Evolutionary conservation across 768 basidiomycete species (phyloP).

Genomic region (Hemileccinum rubropunctum): DNA sequence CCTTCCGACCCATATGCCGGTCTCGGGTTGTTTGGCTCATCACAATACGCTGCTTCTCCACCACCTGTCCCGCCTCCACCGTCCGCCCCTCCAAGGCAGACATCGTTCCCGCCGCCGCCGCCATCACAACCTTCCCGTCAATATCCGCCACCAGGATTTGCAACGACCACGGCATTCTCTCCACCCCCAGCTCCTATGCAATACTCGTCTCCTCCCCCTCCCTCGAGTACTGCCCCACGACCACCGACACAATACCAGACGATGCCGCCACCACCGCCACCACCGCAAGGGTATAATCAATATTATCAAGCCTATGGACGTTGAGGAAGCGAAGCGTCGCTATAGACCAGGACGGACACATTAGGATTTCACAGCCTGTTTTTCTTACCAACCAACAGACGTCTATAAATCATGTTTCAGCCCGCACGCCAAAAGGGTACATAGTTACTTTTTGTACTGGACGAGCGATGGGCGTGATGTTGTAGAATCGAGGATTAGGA

Average conservation of each 20-base stretch:
- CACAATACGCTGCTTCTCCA: constrained; percentile 7
- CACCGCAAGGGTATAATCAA: constrained; percentile 30
- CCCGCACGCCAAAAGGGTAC: not conserved
- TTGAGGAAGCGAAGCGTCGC: constrained; percentile 3
- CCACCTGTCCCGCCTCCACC: constrained; percentile 20
- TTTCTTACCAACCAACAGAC: not conserved
- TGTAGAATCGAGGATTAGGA: not conserved
- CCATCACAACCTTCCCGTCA: constrained; percentile 20
- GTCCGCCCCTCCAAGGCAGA: constrained; percentile 24
- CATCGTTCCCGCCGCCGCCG: constrained; percentile 18
- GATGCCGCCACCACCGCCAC: constrained; percentile 29
- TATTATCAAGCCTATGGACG: constrained; percentile 33
- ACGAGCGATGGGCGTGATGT: not conserved
- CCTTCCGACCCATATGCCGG: constrained; percentile 36
- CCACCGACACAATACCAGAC: constrained; percentile 26
- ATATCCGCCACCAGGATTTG: constrained; percentile 16
- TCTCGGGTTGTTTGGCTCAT: constrained; percentile 28
- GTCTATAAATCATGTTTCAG: not conserved
- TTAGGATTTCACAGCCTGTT: not conserved
- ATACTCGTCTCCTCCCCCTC: constrained; percentile 18
- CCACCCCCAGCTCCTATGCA: constrained; percentile 30
- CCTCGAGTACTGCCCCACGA: constrained; percentile 13
- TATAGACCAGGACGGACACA: not conserved
- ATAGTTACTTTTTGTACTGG: not conserved
- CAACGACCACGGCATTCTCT: constrained; percentile 19